Percentiles rank a stretch among this genome's conserved stretches.
phyloP scores from a whole-genome alignment of 2,329 filamentous ascomycete species.

The Metarhizium brunneum region DNA sequence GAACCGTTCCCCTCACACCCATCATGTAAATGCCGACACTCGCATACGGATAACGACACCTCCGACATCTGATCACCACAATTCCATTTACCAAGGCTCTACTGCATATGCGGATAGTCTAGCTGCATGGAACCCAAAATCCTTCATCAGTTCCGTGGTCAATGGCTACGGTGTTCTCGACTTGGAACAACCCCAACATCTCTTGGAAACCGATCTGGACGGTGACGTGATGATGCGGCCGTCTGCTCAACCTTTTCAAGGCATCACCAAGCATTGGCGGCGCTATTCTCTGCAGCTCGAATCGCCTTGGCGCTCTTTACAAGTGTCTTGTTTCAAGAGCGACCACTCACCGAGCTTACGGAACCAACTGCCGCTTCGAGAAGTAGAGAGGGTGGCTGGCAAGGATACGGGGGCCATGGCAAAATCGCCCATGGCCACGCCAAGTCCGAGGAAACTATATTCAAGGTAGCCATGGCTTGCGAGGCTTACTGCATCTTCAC shows the following conservation, averaged over 20 bases:
- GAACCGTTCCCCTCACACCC: not conserved
- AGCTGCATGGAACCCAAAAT: not conserved
- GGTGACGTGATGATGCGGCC: not conserved
- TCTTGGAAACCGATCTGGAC: not conserved
- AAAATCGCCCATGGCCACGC: not conserved
- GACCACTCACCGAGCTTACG: not conserved
- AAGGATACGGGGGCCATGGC: not conserved
- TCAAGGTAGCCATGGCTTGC: not conserved
- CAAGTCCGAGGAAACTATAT: not conserved
- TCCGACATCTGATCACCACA: not conserved
- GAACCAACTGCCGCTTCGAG: constrained; percentile 1
- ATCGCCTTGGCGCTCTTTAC: not conserved
- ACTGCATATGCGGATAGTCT: not conserved
- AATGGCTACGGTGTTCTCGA: not conserved
- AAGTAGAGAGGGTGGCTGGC: not conserved
- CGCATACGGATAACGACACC: not conserved
- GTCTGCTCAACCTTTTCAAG: not conserved
- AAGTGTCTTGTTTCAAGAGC: not conserved
- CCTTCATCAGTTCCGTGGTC: not conserved
- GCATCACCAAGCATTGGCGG: not conserved
- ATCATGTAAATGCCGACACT: not conserved
- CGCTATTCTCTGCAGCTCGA: not conserved
- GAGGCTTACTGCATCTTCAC: not conserved
- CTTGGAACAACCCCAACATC: not conserved
- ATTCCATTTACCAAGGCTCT: not conserved